Evolutionary conservation across 2,329 filamentous ascomycete genomes (phyloP).

Genomic region (Daldinia eschscholtzii): DNA sequence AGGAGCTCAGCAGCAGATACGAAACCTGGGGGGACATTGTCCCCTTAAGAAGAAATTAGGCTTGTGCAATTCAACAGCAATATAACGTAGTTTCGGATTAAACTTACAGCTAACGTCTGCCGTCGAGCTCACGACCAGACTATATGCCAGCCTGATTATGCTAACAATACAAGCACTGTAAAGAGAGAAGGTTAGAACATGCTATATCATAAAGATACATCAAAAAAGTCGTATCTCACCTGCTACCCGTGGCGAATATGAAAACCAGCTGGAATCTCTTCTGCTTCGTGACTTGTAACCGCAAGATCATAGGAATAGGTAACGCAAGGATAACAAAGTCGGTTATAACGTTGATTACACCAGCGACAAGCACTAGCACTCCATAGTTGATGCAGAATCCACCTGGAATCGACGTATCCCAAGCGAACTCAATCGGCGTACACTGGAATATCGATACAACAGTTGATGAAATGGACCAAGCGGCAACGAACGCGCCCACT

Average conservation of each 20-base stretch:
- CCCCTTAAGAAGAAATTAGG: conserved; percentile 9
- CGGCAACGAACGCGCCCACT: neutral
- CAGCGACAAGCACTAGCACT: conserved; percentile 9
- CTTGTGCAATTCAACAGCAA: neutral
- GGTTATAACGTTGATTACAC: conserved; percentile 25
- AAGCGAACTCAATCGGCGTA: conserved; percentile 7
- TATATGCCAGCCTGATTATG: conserved; percentile 23
- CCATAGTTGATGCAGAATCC: conserved; percentile 30
- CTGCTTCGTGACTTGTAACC: conserved; percentile 18
- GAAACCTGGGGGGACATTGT: conserved; percentile 3
- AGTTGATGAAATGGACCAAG: neutral
- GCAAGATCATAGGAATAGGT: conserved; percentile 23
- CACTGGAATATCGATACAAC: conserved; percentile 10
- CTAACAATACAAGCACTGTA: conserved; percentile 30
- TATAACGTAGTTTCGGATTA: neutral
- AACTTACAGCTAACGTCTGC: conserved; percentile 26
- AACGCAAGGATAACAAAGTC: conserved; percentile 26
- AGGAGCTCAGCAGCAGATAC: conserved; percentile 15
- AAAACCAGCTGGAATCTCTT: conserved; percentile 24
- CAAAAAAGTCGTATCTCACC: neutral
- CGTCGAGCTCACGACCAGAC: conserved; percentile 15
- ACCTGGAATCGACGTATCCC: neutral
- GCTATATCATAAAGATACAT: neutral
- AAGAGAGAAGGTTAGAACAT: neutral
- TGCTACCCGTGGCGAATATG: conserved; percentile 24